Evolutionary conservation across 2,329 filamentous ascomycete genomes (phyloP).

Genomic region (Pestalotiopsis sp.): DNA sequence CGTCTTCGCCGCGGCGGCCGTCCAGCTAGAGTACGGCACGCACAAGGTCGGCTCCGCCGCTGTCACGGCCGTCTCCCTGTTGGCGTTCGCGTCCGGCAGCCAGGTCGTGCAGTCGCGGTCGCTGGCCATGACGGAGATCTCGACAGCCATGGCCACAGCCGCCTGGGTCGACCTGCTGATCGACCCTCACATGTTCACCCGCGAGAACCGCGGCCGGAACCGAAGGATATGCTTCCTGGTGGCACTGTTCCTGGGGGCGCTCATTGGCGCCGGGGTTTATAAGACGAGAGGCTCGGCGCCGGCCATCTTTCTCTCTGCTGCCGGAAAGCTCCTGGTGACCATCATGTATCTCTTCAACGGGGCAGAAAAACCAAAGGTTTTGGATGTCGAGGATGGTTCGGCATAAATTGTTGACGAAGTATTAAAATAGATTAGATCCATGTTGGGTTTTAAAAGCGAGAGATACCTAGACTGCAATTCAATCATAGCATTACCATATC

Average conservation of each 20-base stretch:
- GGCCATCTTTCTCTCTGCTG: conserved; percentile 45
- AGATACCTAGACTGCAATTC: too few species aligned
- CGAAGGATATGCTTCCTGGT: conserved; percentile 52
- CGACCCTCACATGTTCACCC: conserved; percentile 50
- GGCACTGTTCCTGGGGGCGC: conserved; percentile 47
- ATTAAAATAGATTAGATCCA: not conserved
- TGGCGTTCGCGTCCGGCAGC: conserved; percentile 58
- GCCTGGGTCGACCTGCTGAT: conserved; percentile 64
- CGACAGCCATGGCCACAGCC: conserved; percentile 66
- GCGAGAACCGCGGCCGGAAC: conserved; percentile 51
- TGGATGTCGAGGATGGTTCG: conserved; percentile 15
- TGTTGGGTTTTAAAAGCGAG: not conserved
- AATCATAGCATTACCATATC: too few species aligned
- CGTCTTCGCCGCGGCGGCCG: conserved; percentile 53
- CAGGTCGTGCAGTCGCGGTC: conserved; percentile 61
- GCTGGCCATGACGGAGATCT: conserved; percentile 62
- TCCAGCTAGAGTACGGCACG: conserved; percentile 47
- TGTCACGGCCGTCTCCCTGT: conserved; percentile 48
- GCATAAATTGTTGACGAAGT: not conserved
- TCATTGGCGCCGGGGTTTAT: conserved; percentile 55
- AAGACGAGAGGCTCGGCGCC: conserved; percentile 42
- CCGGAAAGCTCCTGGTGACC: conserved; percentile 48
- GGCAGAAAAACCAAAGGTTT: conserved; percentile 33
- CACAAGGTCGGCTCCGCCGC: conserved; percentile 38
- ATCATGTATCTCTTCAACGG: conserved; percentile 46